Percentiles rank a stretch among this genome's conserved stretches.
Conservation (phyloP, 73 alveolate genomes). For the Paramecium bursaria region DNA sequence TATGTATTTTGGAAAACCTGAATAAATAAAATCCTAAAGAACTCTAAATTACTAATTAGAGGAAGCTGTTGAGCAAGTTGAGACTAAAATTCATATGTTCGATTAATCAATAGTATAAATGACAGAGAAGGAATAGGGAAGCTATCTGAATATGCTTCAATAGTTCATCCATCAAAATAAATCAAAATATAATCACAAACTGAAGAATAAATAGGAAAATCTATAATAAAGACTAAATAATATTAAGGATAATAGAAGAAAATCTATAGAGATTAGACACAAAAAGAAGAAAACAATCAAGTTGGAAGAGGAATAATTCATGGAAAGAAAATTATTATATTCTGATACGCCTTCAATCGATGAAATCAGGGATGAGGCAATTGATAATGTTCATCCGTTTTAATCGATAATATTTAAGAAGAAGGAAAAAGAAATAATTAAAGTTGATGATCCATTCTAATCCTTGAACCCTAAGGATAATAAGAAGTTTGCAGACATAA, state of each 20-base stretch:
- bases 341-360: constrained; percentile 4
- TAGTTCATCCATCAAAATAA: constrained; percentile 9
- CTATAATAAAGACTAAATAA: constrained; percentile 20
- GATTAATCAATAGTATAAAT: constrained; percentile 38
- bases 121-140: constrained; percentile 45
- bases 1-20: background rate
- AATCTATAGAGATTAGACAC: background rate
- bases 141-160: constrained; percentile 2
- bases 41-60: constrained; percentile 2
- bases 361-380: constrained; percentile 29
- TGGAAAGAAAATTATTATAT: background rate
- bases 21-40: background rate
- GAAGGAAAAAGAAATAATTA: background rate
- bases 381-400: background rate
- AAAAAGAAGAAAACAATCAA: background rate
- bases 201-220: constrained; percentile 24
- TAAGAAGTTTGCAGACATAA: constrained; percentile 31
- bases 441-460: constrained; percentile 17
- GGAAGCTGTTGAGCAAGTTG: background rate
- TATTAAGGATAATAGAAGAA: background rate
- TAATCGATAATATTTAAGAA: constrained; percentile 22
- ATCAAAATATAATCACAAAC: constrained; percentile 22
- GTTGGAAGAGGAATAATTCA: background rate
- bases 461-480: background rate
- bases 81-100: constrained; percentile 11